Evolutionary conservation across 495 filamentous ascomycete species (phyloP), one percentile per base, ranked within the genome.

Genomic region (Lasiosphaeris hirsuta): DNA sequence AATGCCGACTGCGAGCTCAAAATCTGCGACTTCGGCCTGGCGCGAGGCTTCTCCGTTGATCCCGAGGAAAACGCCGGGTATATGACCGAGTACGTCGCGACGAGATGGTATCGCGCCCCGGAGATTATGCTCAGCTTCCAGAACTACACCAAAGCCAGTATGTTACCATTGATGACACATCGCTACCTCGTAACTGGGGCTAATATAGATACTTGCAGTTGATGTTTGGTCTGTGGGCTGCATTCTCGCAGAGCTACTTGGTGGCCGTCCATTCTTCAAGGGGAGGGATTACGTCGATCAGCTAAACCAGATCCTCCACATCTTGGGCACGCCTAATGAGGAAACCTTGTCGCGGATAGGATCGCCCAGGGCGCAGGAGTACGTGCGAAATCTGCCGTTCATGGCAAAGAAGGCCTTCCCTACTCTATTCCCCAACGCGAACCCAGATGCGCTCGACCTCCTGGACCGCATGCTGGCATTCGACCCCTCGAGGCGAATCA

Each of bases 71-170:
- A 98, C 69, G 93, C 93, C 10, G 94, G 94, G 37, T 98, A 96
- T 72, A 97, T 97, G 94, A 98, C 94, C 5, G 94, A 98, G 80
- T 98, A 98, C 64, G 95, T 98, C 41, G 94, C 94, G 46, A 97
- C 94, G 45, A 84, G 94, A 73, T 98, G 94, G 94, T 98, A 97
- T 72, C 90, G 94, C 74, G 94, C 94, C 35, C 94, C 94, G 3
- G 94, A 98, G 71, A 98, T 98, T 68, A 98, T 97, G 94, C 79
- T 98, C 70, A 97, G 92, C 74, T 97, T 98, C 85, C 93, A 97
- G 76, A 96, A 93, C 75, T 98, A 98, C 71, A 98, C 95, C 62
- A 97, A 98, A 88, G 94, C 94, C 56, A 97, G 90, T 96, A 81
- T 46, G 90, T 90, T 55, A 37, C 7, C 39, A 23, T 15, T 36